Evolutionary conservation across 2,329 filamentous ascomycete genomes (phyloP).

Genomic region (Diplodia mutila): DNA sequence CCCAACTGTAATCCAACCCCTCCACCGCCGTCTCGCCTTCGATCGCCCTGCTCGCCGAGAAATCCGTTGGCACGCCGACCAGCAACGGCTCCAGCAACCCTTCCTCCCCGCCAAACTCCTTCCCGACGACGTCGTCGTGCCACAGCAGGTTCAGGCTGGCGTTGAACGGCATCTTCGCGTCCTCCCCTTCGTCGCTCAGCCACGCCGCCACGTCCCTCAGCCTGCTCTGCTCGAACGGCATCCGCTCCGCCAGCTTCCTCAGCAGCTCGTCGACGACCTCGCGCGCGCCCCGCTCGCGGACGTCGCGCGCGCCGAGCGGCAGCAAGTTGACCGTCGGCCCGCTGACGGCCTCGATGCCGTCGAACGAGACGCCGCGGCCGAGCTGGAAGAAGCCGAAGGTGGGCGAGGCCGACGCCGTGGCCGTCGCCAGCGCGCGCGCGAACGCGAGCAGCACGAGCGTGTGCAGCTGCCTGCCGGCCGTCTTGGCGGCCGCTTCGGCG

Average conservation of each 20-base stretch:
- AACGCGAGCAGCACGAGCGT: constrained; percentile 37
- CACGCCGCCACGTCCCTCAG: constrained; percentile 34
- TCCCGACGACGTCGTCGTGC: constrained; percentile 29
- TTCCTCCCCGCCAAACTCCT: constrained; percentile 8
- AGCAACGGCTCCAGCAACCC: constrained; percentile 3
- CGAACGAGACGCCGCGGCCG: constrained; percentile 37
- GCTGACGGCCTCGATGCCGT: constrained; percentile 33
- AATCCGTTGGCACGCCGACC: constrained; percentile 25
- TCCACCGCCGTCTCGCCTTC: constrained; percentile 20
- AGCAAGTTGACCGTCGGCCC: constrained; percentile 40
- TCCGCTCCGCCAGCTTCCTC: constrained; percentile 33
- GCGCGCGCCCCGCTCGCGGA: neutral
- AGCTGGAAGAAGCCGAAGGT: constrained; percentile 40
- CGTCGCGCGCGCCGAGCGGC: constrained; percentile 33
- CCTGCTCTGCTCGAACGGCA: constrained; percentile 37
- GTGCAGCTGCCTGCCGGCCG: constrained; percentile 33
- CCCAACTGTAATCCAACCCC: constrained; percentile 1
- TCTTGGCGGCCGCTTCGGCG: constrained; percentile 32
- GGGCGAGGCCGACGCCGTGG: constrained; percentile 31
- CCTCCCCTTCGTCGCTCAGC: neutral
- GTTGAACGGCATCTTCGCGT: constrained; percentile 33
- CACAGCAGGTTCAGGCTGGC: constrained; percentile 41
- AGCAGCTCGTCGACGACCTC: constrained; percentile 27
- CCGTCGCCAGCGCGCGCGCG: constrained; percentile 33
- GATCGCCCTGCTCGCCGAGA: neutral